Percentiles rank a stretch among this genome's conserved stretches.
These are phyloP conservation scores for Trametes maxima DNA, from an alignment of 768 basidiomycete genomes.

Conservation along the genomic window DNA sequence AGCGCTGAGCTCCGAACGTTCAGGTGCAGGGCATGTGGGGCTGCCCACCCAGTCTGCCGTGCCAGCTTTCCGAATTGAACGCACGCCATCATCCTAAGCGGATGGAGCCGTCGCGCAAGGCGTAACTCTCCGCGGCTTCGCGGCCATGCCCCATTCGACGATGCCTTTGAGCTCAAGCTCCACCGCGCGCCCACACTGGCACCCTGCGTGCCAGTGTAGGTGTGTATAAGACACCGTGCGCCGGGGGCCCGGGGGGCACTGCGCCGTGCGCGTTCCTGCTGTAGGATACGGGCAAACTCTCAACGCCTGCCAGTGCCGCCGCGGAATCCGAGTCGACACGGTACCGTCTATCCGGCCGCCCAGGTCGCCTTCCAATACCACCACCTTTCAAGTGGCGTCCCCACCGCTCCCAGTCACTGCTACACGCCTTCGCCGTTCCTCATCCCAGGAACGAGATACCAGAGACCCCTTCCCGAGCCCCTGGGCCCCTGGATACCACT, in stretches of 20 bases:
- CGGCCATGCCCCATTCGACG: conserved; percentile 4
- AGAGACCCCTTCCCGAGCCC: neutral
- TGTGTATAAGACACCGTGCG: neutral
- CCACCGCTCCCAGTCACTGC: too few species aligned
- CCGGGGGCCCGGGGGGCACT: too few species aligned
- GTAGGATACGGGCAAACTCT: too few species aligned
- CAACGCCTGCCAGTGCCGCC: too few species aligned
- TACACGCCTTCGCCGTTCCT: too few species aligned
- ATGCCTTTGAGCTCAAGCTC: neutral
- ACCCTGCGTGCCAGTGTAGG: neutral
- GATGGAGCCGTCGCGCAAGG: neutral
- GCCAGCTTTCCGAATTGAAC: neutral
- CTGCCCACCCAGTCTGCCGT: too few species aligned
- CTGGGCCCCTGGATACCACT: neutral
- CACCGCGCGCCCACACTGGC: neutral
- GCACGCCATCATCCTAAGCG: neutral
- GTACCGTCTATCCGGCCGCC: neutral
- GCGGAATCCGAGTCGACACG: too few species aligned
- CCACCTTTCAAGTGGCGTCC: too few species aligned
- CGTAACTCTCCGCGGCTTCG: neutral
- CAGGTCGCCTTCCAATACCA: too few species aligned
- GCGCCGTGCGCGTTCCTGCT: neutral
- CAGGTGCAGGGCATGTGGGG: too few species aligned
- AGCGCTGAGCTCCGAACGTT: too few species aligned
- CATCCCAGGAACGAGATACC: too few species aligned